Base-by-base conservation (phyloP, 2,329 filamentous ascomycete species). In the Endoconidiophora laricicola region DNA sequence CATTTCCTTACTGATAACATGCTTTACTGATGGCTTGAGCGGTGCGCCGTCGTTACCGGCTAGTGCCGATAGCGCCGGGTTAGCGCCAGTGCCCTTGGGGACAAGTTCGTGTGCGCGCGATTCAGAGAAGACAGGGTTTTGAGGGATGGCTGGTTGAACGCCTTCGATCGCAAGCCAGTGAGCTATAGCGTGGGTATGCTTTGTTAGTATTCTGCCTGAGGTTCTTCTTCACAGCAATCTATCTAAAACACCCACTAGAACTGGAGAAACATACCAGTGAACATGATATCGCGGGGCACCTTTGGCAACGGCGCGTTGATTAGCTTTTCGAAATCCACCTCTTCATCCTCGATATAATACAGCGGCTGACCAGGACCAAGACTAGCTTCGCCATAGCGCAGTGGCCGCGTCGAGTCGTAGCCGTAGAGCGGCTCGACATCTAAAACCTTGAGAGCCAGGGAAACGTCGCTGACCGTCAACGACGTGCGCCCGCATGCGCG, bases 141-240 rank as follows among this genome's bases (percentile, higher is more conserved):
- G 90, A 1, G 90, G 87, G 58, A 96, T 95, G 0, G 87, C 85
- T 2, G 91, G 91, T 62, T 98, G 90, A 24, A 96, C 91, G 53
- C 91, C 91, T 70, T 98, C 91, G 45, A 98, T 86, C 20, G 91
- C 88, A 54, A 96, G 79, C 90, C 91, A 98, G 66, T 98, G 91
- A 54, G 86, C 91, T 88, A 60, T 14, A 51, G 38, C 48, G 43
- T 54, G 33, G 58, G 59, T 33, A 57, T 51, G 44, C 9, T 37
- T 48, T 23, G 42, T 52, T 24, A 44, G 55, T 23, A n/a, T 4
- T 45, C 7, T 12, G 29, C 9, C 12, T 12, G 12, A 33, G 12
- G 3, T 33, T 12, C 12, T 18, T 33, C 12, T 12, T 1, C 3
- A 12, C 29, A 6, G 29, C 29, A 12, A 12, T 33, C 9, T 22